Percentiles rank a stretch among this genome's conserved stretches.
Conservation (phyloP, 768 basidiomycete species). For the Termitomyces sp. region DNA sequence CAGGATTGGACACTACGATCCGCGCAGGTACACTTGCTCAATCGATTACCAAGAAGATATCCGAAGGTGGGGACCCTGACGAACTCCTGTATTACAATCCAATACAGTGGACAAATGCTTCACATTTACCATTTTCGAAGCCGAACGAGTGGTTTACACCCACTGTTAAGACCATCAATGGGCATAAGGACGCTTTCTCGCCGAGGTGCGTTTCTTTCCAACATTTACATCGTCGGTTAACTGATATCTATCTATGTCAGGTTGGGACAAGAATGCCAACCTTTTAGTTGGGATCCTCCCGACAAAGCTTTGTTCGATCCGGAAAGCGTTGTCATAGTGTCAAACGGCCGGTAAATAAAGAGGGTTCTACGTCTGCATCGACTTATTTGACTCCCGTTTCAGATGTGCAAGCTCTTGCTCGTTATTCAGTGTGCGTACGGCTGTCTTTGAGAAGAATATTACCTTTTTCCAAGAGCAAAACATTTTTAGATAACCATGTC, state of each 20-base stretch:
- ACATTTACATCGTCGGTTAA: not conserved
- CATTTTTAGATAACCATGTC: constrained; percentile 50
- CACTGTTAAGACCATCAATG: constrained; percentile 39
- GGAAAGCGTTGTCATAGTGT: constrained; percentile 45
- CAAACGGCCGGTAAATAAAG: constrained; percentile 39
- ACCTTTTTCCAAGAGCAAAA: not conserved
- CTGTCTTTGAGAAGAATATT: not conserved
- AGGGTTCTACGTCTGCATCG: not conserved
- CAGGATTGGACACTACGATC: constrained; percentile 46
- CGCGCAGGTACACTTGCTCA: constrained; percentile 46
- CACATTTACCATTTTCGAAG: constrained; percentile 35
- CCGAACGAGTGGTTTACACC: constrained; percentile 42
- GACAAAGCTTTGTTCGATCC: constrained; percentile 40
- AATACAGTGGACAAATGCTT: constrained; percentile 40
- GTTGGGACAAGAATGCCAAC: constrained; percentile 43
- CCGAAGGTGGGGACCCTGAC: constrained; percentile 38
- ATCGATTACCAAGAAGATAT: constrained; percentile 38
- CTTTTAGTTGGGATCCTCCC: constrained; percentile 28
- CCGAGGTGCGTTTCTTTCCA: constrained; percentile 26
- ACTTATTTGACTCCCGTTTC: not conserved
- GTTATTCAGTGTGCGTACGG: constrained; percentile 32
- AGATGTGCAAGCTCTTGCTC: constrained; percentile 47
- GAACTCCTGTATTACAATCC: constrained; percentile 44
- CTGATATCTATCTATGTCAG: constrained; percentile 19
- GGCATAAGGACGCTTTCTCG: constrained; percentile 43